Percentiles rank a stretch among this genome's conserved stretches.
Evolutionary conservation across 306 rosid species (phyloP).

Genomic region (Hylodesmum podocarpum): DNA sequence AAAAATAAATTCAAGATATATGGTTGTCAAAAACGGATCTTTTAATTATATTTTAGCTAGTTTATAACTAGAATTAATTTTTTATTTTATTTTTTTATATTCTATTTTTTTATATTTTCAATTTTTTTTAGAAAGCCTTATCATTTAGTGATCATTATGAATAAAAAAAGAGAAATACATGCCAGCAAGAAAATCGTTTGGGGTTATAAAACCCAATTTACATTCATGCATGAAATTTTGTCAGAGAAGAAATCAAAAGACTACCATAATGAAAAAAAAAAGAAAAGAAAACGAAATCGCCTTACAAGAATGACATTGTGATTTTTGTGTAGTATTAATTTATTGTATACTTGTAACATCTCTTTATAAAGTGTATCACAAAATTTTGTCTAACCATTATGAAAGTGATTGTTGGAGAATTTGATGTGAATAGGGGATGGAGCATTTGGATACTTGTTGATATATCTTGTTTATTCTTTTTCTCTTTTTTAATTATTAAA

Average conservation of each 20-base stretch:
- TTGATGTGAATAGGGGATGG: background rate
- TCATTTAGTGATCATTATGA: no score
- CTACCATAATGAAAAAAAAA: background rate
- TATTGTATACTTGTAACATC: no score
- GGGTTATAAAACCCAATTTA: background rate
- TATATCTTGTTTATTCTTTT: background rate
- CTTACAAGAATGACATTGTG: background rate
- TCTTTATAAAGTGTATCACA: conserved; percentile 17
- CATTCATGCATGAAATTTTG: background rate
- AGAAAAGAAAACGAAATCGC: no score
- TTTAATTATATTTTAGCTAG: no score
- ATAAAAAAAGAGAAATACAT: no score
- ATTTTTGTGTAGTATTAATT: background rate
- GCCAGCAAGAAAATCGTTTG: background rate
- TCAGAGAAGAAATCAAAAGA: background rate
- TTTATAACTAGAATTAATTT: no score
- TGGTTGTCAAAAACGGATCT: no score
- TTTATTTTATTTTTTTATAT: no score
- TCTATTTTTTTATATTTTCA: no score
- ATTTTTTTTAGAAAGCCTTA: no score
- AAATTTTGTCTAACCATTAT: conserved; percentile 13
- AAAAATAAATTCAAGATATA: no score
- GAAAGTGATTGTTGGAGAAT: background rate
- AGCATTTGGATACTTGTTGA: background rate
- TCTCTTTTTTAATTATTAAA: background rate